Percentiles rank a stretch among this genome's conserved stretches.
Evolutionary conservation across 192 early-diverging fungal species (phyloP).

Genomic region (Coemansia reversa): DNA sequence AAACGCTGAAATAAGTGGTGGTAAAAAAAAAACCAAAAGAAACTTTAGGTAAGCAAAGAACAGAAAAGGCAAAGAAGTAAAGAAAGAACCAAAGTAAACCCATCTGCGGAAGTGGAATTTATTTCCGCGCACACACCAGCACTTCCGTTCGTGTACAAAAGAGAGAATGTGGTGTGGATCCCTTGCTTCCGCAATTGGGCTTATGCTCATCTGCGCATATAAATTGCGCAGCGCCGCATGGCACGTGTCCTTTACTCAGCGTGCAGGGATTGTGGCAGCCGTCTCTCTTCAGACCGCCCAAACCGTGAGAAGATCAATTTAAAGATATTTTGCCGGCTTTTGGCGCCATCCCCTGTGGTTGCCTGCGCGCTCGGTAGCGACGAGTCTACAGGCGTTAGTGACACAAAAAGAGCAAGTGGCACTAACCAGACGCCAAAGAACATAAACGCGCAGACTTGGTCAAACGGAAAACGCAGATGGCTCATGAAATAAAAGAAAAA

Average conservation of each 20-base stretch:
- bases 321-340: slow-evolving; percentile 37
- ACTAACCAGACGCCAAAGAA: slow-evolving; percentile 93
- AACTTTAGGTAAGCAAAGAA: background rate
- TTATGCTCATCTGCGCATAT: background rate
- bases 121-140: no score
- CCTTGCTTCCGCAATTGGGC: background rate
- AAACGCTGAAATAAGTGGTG: background rate
- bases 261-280: slow-evolving; percentile 29
- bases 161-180: background rate
- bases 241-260: slow-evolving; percentile 13
- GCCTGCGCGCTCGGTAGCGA: slow-evolving; percentile 56
- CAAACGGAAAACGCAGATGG: slow-evolving; percentile 65
- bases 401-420: slow-evolving; percentile 91
- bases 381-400: slow-evolving; percentile 57
- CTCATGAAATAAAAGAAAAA: slow-evolving; percentile 93
- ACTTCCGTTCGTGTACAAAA: background rate
- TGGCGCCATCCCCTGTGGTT: background rate
- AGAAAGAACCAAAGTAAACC: background rate
- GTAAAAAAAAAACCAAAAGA: no score
- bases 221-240: no score
- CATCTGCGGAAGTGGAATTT: no score
- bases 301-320: slow-evolving; percentile 24
- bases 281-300: slow-evolving; percentile 11
- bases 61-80: background rate
- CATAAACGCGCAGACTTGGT: slow-evolving; percentile 88